Conservation (phyloP, 2,329 filamentous ascomycete genomes). For the Aspergillus persii region DNA sequence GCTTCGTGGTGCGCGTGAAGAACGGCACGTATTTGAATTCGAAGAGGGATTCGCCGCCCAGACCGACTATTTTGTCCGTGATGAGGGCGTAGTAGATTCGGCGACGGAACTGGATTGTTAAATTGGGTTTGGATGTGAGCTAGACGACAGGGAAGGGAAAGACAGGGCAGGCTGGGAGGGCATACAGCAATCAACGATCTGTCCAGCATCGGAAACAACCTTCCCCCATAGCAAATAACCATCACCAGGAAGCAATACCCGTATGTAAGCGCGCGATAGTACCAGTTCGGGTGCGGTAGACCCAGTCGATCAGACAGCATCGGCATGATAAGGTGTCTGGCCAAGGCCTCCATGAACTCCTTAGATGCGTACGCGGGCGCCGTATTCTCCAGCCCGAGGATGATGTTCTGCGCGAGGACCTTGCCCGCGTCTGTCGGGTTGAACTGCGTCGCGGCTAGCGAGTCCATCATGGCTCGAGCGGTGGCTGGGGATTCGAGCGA, state of each 20-base stretch:
- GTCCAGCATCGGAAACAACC: constrained; percentile 50
- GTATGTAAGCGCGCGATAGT: constrained; percentile 60
- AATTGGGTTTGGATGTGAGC: neutral
- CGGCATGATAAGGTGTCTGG: constrained; percentile 68
- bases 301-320: constrained; percentile 60
- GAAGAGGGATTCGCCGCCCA: constrained; percentile 63
- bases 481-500: constrained; percentile 56
- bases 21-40: constrained; percentile 62
- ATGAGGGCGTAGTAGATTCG: constrained; percentile 59
- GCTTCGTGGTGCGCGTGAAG: constrained; percentile 24
- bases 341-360: constrained; percentile 66
- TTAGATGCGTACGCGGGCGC: constrained; percentile 65
- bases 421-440: constrained; percentile 61
- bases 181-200: constrained; percentile 51
- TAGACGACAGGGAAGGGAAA: neutral
- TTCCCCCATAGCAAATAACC: constrained; percentile 46
- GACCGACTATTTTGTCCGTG: constrained; percentile 62
- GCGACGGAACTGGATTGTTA: constrained; percentile 38
- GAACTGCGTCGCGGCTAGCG: constrained; percentile 64
- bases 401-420: constrained; percentile 71
- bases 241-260: constrained; percentile 68
- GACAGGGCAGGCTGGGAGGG: neutral
- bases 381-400: constrained; percentile 63
- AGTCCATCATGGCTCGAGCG: constrained; percentile 66
- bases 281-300: constrained; percentile 55